These are phyloP conservation scores for Bruguiera parviflora DNA, from an alignment of 345 rosid genomes.

Conservation along the genomic window DNA sequence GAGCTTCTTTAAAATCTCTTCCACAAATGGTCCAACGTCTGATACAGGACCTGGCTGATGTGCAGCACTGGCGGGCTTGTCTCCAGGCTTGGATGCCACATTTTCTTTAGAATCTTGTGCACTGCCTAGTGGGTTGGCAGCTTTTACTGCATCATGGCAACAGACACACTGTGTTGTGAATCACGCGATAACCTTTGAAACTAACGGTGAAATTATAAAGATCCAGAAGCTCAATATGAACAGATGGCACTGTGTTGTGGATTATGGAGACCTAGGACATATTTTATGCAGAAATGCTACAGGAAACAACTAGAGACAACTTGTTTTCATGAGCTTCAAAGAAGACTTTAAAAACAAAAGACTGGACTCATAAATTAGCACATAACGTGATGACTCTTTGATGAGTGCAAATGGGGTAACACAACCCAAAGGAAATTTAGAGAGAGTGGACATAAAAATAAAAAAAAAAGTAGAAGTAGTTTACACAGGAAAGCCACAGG, in stretches of 20 bases:
- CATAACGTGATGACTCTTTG: conserved; percentile 75
- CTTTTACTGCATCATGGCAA: conserved; percentile 47
- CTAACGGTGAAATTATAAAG: background rate
- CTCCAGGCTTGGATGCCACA: conserved; percentile 14
- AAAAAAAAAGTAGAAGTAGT: too few species aligned
- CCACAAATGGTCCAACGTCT: conserved; percentile 56
- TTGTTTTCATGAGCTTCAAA: too few species aligned
- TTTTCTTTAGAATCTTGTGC: conserved; percentile 24
- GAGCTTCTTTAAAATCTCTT: conserved; percentile 59
- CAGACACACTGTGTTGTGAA: background rate
- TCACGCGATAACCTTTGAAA: background rate
- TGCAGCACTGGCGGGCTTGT: conserved; percentile 20
- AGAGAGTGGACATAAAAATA: too few species aligned
- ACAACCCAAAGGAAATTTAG: conserved; percentile 74
- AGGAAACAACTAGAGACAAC: too few species aligned
- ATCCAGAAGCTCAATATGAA: background rate
- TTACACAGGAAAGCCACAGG: too few species aligned
- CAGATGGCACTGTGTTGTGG: too few species aligned
- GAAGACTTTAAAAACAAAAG: too few species aligned
- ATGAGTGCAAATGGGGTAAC: conserved; percentile 80
- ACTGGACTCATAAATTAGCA: background rate
- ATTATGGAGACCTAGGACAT: too few species aligned
- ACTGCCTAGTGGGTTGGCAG: conserved; percentile 35
- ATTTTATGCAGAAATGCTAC: too few species aligned
- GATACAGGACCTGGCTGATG: conserved; percentile 29